Evolutionary conservation across 441 rosid species (phyloP), one percentile per base, ranked within the genome.

Genomic region (Omphalea diandra): DNA sequence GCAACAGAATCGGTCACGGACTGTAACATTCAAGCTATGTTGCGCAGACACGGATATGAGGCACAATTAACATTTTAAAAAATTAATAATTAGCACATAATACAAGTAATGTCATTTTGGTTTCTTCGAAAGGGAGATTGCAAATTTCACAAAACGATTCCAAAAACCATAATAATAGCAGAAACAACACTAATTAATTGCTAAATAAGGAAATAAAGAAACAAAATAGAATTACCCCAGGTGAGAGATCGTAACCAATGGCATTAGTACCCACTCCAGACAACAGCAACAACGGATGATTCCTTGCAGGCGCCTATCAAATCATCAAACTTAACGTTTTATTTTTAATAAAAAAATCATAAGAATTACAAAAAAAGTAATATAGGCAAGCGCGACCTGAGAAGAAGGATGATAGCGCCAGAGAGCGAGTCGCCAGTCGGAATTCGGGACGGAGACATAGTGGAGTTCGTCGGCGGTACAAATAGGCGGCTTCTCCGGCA

Each of bases 191-290:
- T 14, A 43, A 43, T 43, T 12, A 43, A 43, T 43, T 12, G 5
- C 7, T 8, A 35, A 40, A 11, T 27, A 14, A 20, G 17, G 4
- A 43, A 17, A 8, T 7, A 69, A 44, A 26, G 8, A 32, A 32
- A 0, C 32, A 31, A 11, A 26, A 43, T 0, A n/a, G 29, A 63
- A 84, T 38, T 78, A 94, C 98, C 66, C 79, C 88, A 4, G 94
- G 94, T 68, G 98, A 90, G 77, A 94, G 93, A 84, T 94, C 99
- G 50, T 92, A 94, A 40, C 97, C 98, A 22, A 94, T 88, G 65
- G 98, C 98, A 83, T 92, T 94, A 10, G 97, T 92, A 64, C 98
- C 99, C 10, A 94, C 91, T 50, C 98, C 97, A 69, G 98, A 94
- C 57, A 94, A 71, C 14, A 94, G 79, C 83, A 94, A 68, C 68